These are phyloP conservation scores for Leishmania arabica DNA, from an alignment of 208 protist genomes.

Conservation along the genomic window DNA sequence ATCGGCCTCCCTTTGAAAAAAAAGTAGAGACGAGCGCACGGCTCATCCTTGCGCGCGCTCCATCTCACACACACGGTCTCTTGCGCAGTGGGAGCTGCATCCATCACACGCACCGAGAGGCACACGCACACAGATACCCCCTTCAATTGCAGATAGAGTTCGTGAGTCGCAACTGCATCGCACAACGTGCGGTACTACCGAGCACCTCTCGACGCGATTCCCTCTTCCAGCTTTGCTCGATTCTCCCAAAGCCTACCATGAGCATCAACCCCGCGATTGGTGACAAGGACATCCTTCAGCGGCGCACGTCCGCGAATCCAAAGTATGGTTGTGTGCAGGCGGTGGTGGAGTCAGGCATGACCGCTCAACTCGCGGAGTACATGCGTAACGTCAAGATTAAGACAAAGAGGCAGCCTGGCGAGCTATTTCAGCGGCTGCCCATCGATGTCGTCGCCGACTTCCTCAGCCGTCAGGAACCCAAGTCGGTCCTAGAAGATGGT, in stretches of 20 bases:
- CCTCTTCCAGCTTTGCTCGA: background rate
- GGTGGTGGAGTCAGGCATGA: conserved; percentile 88
- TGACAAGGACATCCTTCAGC: conserved; percentile 71
- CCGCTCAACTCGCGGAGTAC: conserved; percentile 60
- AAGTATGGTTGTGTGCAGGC: conserved; percentile 74
- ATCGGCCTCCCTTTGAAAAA: background rate
- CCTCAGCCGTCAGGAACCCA: conserved; percentile 35
- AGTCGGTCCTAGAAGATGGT: conserved; percentile 50
- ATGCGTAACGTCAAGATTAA: conserved; percentile 50
- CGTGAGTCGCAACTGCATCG: background rate
- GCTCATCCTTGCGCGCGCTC: background rate
- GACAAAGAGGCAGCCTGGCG: conserved; percentile 57
- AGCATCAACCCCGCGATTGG: conserved; percentile 61
- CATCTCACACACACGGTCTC: background rate
- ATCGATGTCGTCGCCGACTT: conserved; percentile 48
- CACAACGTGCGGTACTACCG: background rate
- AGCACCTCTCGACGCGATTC: background rate
- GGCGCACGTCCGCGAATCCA: conserved; percentile 33
- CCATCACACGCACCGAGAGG: background rate
- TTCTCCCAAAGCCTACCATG: conserved; percentile 34
- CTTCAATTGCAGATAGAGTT: background rate
- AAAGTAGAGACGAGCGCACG: background rate
- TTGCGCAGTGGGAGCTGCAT: background rate
- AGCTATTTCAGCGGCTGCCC: conserved; percentile 77
- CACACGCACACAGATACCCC: background rate